phyloP scores from a whole-genome alignment of 805 yeast genomes.

The Kluyveromyces starmeri region DNA sequence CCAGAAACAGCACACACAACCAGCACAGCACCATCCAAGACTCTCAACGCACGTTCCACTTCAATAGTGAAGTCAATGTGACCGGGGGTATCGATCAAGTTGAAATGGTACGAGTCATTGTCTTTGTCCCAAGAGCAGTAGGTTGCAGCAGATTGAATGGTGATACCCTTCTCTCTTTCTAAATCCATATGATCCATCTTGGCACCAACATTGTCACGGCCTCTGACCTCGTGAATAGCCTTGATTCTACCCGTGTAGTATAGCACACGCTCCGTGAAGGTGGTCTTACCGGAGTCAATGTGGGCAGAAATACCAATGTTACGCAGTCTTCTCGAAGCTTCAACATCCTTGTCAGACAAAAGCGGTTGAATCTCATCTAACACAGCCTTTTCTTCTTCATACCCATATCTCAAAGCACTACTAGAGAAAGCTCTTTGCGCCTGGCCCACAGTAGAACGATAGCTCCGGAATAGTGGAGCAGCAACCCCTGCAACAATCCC shows the following conservation, averaged over 20 bases:
- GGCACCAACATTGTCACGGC: constrained; percentile 96
- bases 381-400: constrained; percentile 66
- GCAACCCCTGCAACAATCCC: constrained; percentile 1
- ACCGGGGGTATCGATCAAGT: constrained; percentile 96
- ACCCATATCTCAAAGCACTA: constrained; percentile 31
- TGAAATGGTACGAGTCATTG: constrained; percentile 65
- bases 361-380: constrained; percentile 47
- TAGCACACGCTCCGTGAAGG: constrained; percentile 94
- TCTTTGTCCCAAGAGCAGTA: constrained; percentile 93
- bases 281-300: constrained; percentile 96
- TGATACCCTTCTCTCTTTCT: constrained; percentile 97
- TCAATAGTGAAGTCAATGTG: constrained; percentile 98
- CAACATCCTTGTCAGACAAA: constrained; percentile 44
- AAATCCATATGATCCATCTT: constrained; percentile 99
- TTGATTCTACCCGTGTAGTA: constrained; percentile 95
- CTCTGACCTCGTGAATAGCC: constrained; percentile 94
- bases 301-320: constrained; percentile 98
- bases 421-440: constrained; percentile 1
- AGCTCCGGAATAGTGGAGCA: not conserved
- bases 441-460: not conserved
- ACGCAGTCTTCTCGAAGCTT: constrained; percentile 54
- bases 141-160: constrained; percentile 98
- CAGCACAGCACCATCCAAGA: constrained; percentile 94
- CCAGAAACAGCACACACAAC: constrained; percentile 99
- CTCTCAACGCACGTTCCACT: constrained; percentile 97